A percentile compares a stretch with the other conserved stretches of the same genome.
These are phyloP conservation scores for Didymella exigua DNA, from an alignment of 2,329 filamentous ascomycete species.

Conservation along the genomic window DNA sequence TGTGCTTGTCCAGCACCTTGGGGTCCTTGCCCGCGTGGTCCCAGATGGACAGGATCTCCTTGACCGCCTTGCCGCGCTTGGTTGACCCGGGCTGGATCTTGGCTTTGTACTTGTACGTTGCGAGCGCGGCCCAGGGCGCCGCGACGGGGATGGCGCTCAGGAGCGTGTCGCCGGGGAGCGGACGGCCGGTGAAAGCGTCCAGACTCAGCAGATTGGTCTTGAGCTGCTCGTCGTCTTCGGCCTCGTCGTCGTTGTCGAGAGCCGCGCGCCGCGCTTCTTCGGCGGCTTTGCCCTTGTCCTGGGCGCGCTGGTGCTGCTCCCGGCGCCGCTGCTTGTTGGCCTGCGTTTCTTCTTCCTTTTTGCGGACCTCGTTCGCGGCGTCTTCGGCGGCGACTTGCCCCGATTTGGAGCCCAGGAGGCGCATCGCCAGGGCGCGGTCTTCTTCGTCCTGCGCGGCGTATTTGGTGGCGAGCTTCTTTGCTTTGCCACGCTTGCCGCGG, in stretches of 20 bases:
- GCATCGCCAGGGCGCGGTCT: constrained; percentile 81
- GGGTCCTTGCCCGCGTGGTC: constrained; percentile 64
- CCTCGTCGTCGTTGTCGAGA: constrained; percentile 52
- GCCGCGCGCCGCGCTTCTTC: constrained; percentile 68
- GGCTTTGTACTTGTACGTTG: constrained; percentile 86
- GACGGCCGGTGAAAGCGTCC: constrained; percentile 77
- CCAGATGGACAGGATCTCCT: constrained; percentile 87
- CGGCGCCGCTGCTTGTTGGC: constrained; percentile 76
- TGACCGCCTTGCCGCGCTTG: constrained; percentile 94
- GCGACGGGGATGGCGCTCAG: constrained; percentile 68
- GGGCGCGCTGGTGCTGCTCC: constrained; percentile 78
- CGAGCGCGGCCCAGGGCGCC: constrained; percentile 67
- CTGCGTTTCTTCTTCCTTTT: constrained; percentile 73
- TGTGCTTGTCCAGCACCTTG: constrained; percentile 52
- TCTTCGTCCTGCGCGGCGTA: constrained; percentile 96
- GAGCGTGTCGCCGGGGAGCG: constrained; percentile 81
- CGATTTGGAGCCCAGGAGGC: constrained; percentile 80
- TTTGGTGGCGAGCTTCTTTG: constrained; percentile 85
- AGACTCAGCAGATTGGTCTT: constrained; percentile 52
- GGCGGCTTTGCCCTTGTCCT: constrained; percentile 75
- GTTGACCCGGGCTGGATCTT: constrained; percentile 88
- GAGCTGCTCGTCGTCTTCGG: constrained; percentile 64
- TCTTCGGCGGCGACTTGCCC: constrained; percentile 70
- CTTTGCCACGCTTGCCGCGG: constrained; percentile 79
- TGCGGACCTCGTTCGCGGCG: constrained; percentile 65